Percentiles rank a stretch among this genome's conserved stretches.
Conservation (phyloP, 2,329 filamentous ascomycete genomes). For the Camillea tinctor region DNA sequence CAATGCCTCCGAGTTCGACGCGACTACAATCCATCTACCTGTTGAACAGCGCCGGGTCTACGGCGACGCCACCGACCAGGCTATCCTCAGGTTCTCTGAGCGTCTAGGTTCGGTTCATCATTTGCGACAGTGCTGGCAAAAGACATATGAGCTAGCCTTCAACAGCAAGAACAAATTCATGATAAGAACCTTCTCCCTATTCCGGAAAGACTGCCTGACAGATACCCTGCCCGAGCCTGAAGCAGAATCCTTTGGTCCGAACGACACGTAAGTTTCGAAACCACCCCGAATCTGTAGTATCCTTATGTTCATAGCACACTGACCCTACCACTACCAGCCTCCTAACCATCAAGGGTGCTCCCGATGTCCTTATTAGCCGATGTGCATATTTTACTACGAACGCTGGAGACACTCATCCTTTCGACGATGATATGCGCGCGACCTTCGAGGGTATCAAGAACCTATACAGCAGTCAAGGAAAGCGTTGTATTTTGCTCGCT, state of each 20-base stretch:
- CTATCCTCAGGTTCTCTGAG: conserved; percentile 71
- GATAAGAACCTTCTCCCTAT: conserved; percentile 59
- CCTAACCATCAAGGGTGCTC: conserved; percentile 76
- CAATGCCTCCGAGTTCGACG: conserved; percentile 75
- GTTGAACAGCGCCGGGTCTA: conserved; percentile 63
- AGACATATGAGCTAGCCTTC: conserved; percentile 68
- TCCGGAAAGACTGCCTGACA: conserved; percentile 36
- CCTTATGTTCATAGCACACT: not conserved
- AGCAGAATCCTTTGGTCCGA: conserved; percentile 34
- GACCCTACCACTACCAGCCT: conserved; percentile 40
- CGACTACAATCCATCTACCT: conserved; percentile 57
- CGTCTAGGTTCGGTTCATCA: conserved; percentile 58
- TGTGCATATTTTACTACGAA: conserved; percentile 57
- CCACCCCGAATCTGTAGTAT: too few relatives aligned
- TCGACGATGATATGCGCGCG: conserved; percentile 45
- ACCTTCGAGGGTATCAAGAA: conserved; percentile 62
- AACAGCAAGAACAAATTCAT: conserved; percentile 86
- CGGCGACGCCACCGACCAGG: conserved; percentile 75
- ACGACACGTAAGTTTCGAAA: conserved; percentile 35
- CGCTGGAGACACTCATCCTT: conserved; percentile 50
- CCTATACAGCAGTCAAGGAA: conserved; percentile 65
- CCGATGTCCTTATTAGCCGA: conserved; percentile 67
- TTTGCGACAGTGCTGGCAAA: conserved; percentile 61
- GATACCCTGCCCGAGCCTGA: conserved; percentile 39
- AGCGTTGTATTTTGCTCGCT: conserved; percentile 65